Evolutionary conservation across 768 basidiomycete species (phyloP).

Genomic region (Pleurotus citrinopileatus): DNA sequence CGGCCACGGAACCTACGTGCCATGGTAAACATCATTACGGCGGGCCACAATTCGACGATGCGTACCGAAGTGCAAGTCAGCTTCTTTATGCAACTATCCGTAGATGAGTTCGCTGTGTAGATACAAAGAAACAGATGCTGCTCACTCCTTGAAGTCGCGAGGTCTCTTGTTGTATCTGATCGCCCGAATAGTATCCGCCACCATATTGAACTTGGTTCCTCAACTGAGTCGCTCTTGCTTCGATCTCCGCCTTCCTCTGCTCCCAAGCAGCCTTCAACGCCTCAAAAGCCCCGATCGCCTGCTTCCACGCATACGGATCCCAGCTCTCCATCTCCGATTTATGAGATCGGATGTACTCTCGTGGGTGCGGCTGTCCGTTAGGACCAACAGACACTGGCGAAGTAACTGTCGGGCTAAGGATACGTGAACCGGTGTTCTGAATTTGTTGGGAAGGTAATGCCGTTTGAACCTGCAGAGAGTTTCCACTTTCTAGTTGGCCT

Average conservation of each 20-base stretch:
- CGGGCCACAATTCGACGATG: slow-evolving; percentile 12
- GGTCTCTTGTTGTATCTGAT: slow-evolving; percentile 53
- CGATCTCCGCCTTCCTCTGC: slow-evolving; percentile 52
- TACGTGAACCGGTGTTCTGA: slow-evolving; percentile 17
- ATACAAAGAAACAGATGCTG: slow-evolving; percentile 13
- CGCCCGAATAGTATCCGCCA: slow-evolving; percentile 41
- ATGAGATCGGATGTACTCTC: slow-evolving; percentile 62
- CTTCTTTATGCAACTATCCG: slow-evolving; percentile 52
- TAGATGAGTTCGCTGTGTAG: neutral
- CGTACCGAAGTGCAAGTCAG: slow-evolving; percentile 44
- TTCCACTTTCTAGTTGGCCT: slow-evolving; percentile 35
- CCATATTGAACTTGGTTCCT: slow-evolving; percentile 43
- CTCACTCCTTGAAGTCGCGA: slow-evolving; percentile 58
- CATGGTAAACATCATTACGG: neutral
- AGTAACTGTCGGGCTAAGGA: slow-evolving; percentile 19
- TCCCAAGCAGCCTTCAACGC: slow-evolving; percentile 67
- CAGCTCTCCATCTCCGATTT: slow-evolving; percentile 70
- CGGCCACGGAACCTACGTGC: slow-evolving; percentile 56
- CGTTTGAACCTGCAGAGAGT: slow-evolving; percentile 16
- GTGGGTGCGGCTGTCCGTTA: slow-evolving; percentile 55
- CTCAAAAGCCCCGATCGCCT: slow-evolving; percentile 60
- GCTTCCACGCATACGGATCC: slow-evolving; percentile 72
- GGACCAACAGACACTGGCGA: slow-evolving; percentile 26
- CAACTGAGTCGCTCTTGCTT: slow-evolving; percentile 40
- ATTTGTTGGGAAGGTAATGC: slow-evolving; percentile 19